phyloP scores from a whole-genome alignment of 75 land plant species.

The Pinus taeda region DNA sequence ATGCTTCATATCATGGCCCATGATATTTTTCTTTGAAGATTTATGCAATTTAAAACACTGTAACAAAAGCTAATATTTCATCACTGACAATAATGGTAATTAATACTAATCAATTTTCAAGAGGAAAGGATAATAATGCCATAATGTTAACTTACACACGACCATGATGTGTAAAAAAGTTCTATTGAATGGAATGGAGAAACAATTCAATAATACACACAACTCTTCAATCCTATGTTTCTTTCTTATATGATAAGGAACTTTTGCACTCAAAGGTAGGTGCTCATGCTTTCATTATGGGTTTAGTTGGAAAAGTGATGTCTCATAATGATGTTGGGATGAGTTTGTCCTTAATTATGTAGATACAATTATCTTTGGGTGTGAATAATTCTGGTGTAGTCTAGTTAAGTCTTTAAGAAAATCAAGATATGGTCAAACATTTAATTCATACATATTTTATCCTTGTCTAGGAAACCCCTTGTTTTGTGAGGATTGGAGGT shows the following conservation, averaged over 20 bases:
- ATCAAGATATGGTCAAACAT: too few species aligned
- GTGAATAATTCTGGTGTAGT: too few species aligned
- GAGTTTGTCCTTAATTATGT: too few species aligned
- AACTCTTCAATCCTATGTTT: conserved; percentile 43
- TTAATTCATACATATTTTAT: too few species aligned
- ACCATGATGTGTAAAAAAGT: conserved; percentile 20
- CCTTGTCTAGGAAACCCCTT: too few species aligned
- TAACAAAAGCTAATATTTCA: conserved; percentile 14
- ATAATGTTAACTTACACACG: not conserved
- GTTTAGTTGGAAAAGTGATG: too few species aligned
- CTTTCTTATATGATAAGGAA: conserved; percentile 47
- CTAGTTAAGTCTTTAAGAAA: too few species aligned
- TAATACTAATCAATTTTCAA: conserved; percentile 5
- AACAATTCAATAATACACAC: conserved; percentile 23
- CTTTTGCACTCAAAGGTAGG: too few species aligned
- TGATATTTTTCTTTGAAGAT: conserved; percentile 53
- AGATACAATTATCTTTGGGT: too few species aligned
- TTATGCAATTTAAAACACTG: conserved; percentile 25
- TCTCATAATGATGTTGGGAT: too few species aligned
- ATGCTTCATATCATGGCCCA: conserved; percentile 67
- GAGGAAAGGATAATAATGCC: conserved; percentile 5
- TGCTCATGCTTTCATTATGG: too few species aligned
- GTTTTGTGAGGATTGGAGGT: too few species aligned
- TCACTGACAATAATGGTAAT: conserved; percentile 7
- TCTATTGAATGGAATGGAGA: conserved; percentile 39